Percentiles rank a stretch among this genome's conserved stretches.
phyloP scores from a whole-genome alignment of 306 rosid genomes.

The Lathyrus tuberosus region DNA sequence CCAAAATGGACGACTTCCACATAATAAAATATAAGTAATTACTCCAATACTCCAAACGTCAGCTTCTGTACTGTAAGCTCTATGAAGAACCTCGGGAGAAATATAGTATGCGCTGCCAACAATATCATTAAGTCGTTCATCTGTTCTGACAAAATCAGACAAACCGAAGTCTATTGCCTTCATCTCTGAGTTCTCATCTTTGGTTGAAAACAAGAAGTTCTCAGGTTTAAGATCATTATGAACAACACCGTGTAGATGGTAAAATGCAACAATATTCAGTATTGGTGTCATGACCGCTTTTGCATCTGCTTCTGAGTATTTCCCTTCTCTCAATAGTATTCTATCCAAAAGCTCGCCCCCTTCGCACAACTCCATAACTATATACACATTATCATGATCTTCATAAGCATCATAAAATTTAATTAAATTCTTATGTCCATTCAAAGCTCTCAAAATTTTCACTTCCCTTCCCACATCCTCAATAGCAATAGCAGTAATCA shows the following conservation, averaged over 20 bases:
- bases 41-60: conserved; percentile 97
- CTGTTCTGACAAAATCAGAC: conserved; percentile 92
- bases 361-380: conserved; percentile 96
- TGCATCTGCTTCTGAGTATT: conserved; percentile 91
- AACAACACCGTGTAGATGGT: conserved; percentile 95
- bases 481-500: conserved; percentile 92
- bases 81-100: conserved; percentile 94
- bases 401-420: conserved; percentile 80
- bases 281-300: conserved; percentile 74
- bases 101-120: conserved; percentile 99
- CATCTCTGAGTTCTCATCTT: conserved; percentile 83
- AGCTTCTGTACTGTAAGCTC: conserved; percentile 89
- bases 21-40: conserved; percentile 85
- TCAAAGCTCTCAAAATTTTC: conserved; percentile 88
- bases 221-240: conserved; percentile 97
- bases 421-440: conserved; percentile 76
- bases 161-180: conserved; percentile 97
- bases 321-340: conserved; percentile 90
- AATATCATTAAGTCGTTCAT: conserved; percentile 88
- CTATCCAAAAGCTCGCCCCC: conserved; percentile 98
- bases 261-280: conserved; percentile 83
- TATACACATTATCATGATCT: conserved; percentile 83
- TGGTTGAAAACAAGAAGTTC: conserved; percentile 81
- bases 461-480: conserved; percentile 98
- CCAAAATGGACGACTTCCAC: conserved; percentile 99